Percentiles rank a stretch among this genome's conserved stretches.
Evolutionary conservation across 495 filamentous ascomycete genomes (phyloP).

Genomic region (Penicillium malachiteum): DNA sequence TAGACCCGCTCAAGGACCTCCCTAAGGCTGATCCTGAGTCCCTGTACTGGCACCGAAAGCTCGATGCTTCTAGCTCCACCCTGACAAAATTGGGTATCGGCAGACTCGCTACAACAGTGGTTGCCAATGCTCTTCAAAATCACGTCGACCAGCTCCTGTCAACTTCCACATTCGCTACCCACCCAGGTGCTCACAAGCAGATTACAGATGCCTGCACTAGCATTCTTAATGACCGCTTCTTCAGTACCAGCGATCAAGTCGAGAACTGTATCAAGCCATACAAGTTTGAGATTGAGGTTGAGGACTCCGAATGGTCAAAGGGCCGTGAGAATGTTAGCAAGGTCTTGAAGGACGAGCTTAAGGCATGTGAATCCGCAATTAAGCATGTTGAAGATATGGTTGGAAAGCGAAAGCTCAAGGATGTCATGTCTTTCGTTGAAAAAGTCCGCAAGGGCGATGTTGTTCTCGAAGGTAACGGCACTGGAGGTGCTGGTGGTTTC

Average conservation of each 20-base stretch:
- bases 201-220: conserved; percentile 84
- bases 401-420: conserved; percentile 77
- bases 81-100: conserved; percentile 94
- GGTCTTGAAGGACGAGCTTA: conserved; percentile 79
- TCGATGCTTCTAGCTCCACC: conserved; percentile 86
- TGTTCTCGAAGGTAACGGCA: conserved; percentile 75
- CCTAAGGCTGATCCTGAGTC: conserved; percentile 81
- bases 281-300: conserved; percentile 95
- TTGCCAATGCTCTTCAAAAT: conserved; percentile 81
- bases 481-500: conserved; percentile 87
- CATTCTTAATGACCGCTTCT: conserved; percentile 91
- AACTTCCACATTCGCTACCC: conserved; percentile 77
- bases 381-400: conserved; percentile 72
- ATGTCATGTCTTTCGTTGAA: conserved; percentile 91
- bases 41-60: conserved; percentile 88
- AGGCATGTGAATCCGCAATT: conserved; percentile 74
- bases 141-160: conserved; percentile 77
- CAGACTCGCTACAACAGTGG: conserved; percentile 84
- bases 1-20: conserved; percentile 71
- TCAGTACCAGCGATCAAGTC: conserved; percentile 96
- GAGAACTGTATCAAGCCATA: conserved; percentile 99
- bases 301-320: conserved; percentile 81
- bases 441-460: conserved; percentile 81
- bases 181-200: conserved; percentile 87
- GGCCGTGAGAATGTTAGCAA: conserved; percentile 75